A percentile compares a stretch with the other conserved stretches of the same genome.
Conservation (phyloP, 257 asterid species). For the Apocynum venetum region DNA sequence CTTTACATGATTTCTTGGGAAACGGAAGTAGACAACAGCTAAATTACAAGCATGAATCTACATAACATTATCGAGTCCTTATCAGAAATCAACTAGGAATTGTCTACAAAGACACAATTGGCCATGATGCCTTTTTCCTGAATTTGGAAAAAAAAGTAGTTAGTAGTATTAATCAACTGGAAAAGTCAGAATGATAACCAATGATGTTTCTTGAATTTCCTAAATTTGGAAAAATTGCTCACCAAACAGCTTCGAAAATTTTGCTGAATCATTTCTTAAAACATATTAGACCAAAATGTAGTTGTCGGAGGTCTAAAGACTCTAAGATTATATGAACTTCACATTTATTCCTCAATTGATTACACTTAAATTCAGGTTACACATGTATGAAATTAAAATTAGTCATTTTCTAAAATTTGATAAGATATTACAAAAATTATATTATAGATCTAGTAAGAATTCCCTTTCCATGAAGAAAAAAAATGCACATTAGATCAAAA, state of each 20-base stretch:
- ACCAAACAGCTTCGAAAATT: not conserved
- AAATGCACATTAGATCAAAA: no score
- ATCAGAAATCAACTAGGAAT: not conserved
- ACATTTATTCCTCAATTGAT: no score
- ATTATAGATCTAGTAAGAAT: no score
- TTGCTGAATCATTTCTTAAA: not conserved
- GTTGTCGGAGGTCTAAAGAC: no score
- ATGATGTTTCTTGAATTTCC: not conserved
- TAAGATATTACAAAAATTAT: no score
- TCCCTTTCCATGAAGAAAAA: no score
- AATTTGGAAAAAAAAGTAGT: not conserved
- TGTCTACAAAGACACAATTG: not conserved
- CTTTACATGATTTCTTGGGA: not conserved
- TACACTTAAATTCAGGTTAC: no score
- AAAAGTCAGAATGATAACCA: not conserved
- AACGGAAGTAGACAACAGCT: not conserved
- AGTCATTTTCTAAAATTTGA: no score
- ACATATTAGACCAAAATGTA: no score
- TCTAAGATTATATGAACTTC: no score
- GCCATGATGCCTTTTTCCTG: not conserved
- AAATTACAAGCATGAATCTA: not conserved
- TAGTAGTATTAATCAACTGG: not conserved
- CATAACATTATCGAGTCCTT: not conserved
- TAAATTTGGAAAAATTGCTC: not conserved
- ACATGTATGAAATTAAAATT: no score